Percentiles rank a stretch among this genome's conserved stretches.
phyloP scores from a whole-genome alignment of 148 eudicot genomes.

The Silene latifolia region DNA sequence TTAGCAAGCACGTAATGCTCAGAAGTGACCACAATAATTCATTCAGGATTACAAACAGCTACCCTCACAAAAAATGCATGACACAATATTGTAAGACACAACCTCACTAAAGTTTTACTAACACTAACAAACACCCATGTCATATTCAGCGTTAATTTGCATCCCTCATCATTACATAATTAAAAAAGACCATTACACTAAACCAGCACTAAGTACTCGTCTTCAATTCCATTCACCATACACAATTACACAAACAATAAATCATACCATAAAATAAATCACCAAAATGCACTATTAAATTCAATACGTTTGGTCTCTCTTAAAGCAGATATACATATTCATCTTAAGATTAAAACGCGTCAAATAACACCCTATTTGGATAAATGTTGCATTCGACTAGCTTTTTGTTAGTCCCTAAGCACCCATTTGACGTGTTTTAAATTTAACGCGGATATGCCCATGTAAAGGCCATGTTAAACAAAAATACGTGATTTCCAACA shows the following conservation, averaged over 20 bases:
- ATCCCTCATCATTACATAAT: conserved; percentile 8
- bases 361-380: too few relatives aligned
- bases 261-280: not conserved
- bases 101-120: conserved; percentile 11
- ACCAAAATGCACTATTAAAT: not conserved
- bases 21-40: too few relatives aligned
- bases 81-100: conserved; percentile 18
- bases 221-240: conserved; percentile 12
- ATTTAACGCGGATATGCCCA: too few relatives aligned
- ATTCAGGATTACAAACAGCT: too few relatives aligned
- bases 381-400: too few relatives aligned
- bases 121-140: not conserved
- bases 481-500: too few relatives aligned
- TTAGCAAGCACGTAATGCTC: conserved; percentile 13
- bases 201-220: conserved; percentile 3
- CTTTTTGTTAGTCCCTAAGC: too few relatives aligned
- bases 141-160: conserved; percentile 16
- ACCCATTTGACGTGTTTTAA: too few relatives aligned
- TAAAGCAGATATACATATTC: too few relatives aligned
- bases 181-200: not conserved
- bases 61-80: conserved; percentile 34
- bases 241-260: not conserved
- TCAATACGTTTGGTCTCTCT: not conserved
- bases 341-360: not conserved
- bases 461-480: too few relatives aligned